Evolutionary conservation across 805 yeast genomes (phyloP), one percentile per base, ranked within the genome.

Genomic region (Wickerhamiella alocasiicola): DNA sequence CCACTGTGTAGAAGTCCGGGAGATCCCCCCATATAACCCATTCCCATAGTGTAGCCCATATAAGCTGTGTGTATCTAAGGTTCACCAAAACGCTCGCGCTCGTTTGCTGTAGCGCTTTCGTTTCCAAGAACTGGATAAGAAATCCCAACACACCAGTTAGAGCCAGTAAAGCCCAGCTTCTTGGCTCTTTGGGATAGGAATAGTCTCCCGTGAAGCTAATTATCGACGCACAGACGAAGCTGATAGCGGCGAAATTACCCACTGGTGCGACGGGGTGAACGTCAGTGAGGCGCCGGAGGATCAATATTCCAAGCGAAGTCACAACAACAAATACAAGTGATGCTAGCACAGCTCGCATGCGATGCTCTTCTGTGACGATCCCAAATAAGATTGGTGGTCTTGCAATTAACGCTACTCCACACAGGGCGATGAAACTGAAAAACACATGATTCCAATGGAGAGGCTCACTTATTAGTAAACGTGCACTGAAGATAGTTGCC

Each of bases 91-190:
- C 69, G 3, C 83, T 74, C 0, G 95, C 93, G 44, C 66, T 68
- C 47, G 81, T 94, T 41, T 81, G 65, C 56, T 83, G 94, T 37
- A 85, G 70, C 1, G 95, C 95, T 6, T 82, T 75, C 0, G 95
- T 81, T 33, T 81, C 59, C 26, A 78, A 62, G 52, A 76, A 78
- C 57, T 85, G 96, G 77, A 79, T 80, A 45, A 75, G 60, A 58
- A 85, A 87, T 0, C 96, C 96, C 39, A 81, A 68, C 1, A 79
- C 46, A 2, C 95, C 95, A 44, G 83, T 67, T 16, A 68, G 54
- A 1, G 61, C 42, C 47, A 85, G 68, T 15, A 81, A 60, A 2
- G 62, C 48, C 91, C 94, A 81, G 56, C 36, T 24, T 17, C 15
- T n/a, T n/a, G 23, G 23, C 15, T 34, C 26, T 2, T 9, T 6